Conservation (phyloP, 306 rosid species). For the Sindora glabra region DNA sequence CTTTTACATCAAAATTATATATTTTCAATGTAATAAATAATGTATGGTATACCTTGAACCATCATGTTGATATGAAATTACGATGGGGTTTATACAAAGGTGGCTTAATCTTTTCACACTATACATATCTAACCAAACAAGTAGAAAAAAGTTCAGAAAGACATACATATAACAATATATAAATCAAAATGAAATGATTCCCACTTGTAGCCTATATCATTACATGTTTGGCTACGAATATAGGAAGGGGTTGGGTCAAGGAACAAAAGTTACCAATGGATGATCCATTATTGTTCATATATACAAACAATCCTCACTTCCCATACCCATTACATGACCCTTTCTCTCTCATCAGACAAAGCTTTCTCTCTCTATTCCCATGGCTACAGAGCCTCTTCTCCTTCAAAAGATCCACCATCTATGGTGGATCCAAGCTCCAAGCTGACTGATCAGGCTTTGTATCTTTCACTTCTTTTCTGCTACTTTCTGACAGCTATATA, state of each 20-base stretch:
- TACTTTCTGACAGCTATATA: slow-evolving; percentile 3
- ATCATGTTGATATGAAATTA: too few species aligned
- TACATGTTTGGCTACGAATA: slow-evolving; percentile 33
- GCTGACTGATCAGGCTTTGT: slow-evolving; percentile 17
- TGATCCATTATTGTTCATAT: slow-evolving; percentile 18
- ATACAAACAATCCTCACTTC: neutral
- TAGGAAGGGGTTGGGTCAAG: slow-evolving; percentile 23
- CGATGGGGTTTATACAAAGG: too few species aligned
- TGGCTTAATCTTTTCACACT: too few species aligned
- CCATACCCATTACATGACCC: slow-evolving; percentile 10
- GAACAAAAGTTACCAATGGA: slow-evolving; percentile 17
- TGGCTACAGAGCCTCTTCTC: slow-evolving; percentile 6
- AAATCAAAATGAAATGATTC: neutral
- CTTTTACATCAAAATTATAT: too few species aligned
- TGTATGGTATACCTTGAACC: too few species aligned
- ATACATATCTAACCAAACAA: too few species aligned
- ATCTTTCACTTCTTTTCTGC: neutral
- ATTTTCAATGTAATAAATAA: too few species aligned
- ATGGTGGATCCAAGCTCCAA: slow-evolving; percentile 24
- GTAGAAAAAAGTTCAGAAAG: neutral
- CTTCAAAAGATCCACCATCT: slow-evolving; percentile 1
- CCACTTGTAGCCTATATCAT: slow-evolving; percentile 22
- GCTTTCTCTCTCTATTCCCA: neutral
- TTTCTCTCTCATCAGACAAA: neutral
- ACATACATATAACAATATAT: neutral